Base-by-base conservation (phyloP, 805 yeast species). In the Saccharomycopsis synnaedendra region DNA sequence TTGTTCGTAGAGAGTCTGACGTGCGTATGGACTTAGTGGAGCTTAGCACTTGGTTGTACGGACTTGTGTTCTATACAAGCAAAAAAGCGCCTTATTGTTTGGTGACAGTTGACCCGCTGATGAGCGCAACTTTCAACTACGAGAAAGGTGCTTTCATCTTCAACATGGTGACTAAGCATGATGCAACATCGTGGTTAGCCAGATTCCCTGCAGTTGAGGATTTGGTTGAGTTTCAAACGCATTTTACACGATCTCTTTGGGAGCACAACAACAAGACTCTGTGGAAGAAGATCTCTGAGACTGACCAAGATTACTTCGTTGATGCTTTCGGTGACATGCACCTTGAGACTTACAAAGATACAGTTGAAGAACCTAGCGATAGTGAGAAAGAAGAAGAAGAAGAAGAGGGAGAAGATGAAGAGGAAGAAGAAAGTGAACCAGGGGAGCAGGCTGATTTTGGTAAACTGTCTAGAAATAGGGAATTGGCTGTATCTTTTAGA, bases 71-170 rank as follows among this genome's bases (percentile, higher is more conserved):
- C 57, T 59, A 7, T 59, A 62, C 4, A 49, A 57, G 27, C 9
- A 27, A 32, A 27, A 37, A 39, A 5, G 31, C 29, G 5, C 10
- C 46, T 10, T 6, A 41, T 30, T 10, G 70, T 4, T 60, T 59
- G 3, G 33, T 40, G 5, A 35, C 27, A 34, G 60, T 82, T 28
- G 59, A 67, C 7, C 69, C 75, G 8, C 69, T 71, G 32, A 65
- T 86, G 63, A 79, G 74, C 57, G 86, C 93, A 1, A 69, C 74
- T n/a, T 80, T 85, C 59, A 78, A 80, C 58, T 71, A 68, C 52
- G 78, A 30, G 50, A 64, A 72, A 33, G 54, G 61, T 9, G 71
- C 85, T 1, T 82, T 87, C 55, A 72, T 82, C 9, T 87, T 85
- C 71, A 82, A 84, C 59, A 70, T 75, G 53, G 65, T 63, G 31